These are phyloP conservation scores for Barnettozyma hawaiiensis DNA, from an alignment of 1,139 yeast species.

Conservation along the genomic window DNA sequence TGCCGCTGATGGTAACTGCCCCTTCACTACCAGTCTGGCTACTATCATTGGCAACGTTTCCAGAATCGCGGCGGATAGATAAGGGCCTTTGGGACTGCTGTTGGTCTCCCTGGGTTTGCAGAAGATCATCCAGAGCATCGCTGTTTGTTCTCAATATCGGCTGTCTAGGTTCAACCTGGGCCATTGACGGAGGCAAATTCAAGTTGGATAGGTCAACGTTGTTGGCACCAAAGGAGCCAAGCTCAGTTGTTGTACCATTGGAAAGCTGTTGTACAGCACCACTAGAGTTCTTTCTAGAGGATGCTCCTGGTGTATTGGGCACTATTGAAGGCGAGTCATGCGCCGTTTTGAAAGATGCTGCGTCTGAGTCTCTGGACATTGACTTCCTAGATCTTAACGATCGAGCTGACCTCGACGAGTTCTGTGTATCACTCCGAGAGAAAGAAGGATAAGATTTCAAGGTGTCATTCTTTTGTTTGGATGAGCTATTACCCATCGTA, in stretches of 20 bases:
- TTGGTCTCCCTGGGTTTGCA: conserved; percentile 13
- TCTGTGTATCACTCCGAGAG: conserved; percentile 49
- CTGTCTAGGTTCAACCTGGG: conserved; percentile 58
- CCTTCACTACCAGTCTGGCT: not conserved
- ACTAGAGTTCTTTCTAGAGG: conserved; percentile 38
- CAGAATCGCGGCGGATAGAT: conserved; percentile 4
- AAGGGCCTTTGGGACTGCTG: conserved; percentile 27
- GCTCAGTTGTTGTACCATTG: conserved; percentile 11
- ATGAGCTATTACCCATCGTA: conserved; percentile 25
- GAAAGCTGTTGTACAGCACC: conserved; percentile 16
- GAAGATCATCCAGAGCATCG: conserved; percentile 27
- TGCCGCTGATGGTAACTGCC: not conserved
- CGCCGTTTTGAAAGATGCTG: conserved; percentile 28
- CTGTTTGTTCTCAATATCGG: conserved; percentile 48
- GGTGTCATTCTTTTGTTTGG: conserved; percentile 25
- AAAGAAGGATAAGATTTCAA: conserved; percentile 38
- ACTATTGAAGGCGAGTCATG: conserved; percentile 26
- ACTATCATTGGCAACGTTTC: not conserved
- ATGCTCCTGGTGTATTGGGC: conserved; percentile 33
- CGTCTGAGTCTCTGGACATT: conserved; percentile 32
- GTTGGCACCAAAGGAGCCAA: conserved; percentile 17
- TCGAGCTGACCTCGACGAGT: conserved; percentile 45
- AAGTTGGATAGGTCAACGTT: conserved; percentile 17
- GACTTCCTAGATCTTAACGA: conserved; percentile 39
- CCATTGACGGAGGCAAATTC: conserved; percentile 66